Evolutionary conservation across 31 red algal genomes (phyloP), one percentile per base, ranked within the genome.

Genomic region (Asparagopsis taxiformis): DNA sequence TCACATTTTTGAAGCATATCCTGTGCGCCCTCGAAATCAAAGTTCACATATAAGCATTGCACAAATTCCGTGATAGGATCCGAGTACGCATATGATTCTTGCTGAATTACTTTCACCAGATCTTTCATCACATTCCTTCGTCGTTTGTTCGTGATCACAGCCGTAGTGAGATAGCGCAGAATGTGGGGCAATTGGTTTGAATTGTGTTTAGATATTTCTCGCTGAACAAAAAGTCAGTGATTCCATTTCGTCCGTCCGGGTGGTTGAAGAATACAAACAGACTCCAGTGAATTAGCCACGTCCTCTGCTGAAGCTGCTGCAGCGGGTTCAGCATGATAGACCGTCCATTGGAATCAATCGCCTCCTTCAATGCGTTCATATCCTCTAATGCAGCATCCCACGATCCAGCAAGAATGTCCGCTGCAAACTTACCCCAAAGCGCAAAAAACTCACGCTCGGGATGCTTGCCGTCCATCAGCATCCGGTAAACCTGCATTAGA

Each of bases 161-260:
- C 90, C 38, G 72, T 89, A 16, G 85, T 90, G 15, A 98, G 69
- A 63, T 98, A 98, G 22, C 95, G 84, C 26, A 93, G 74, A 21
- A 98, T 83, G 71, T 98, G 95, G 95, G 90, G 49, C 90, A 93
- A 43, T 98, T 98, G 44, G 95, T 98, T 75, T 98, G 90, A 69
- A 98, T 98, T n/a, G 90, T 84, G 35, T 93, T 85, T 10, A 98
- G 60, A 72, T 94, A 98, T 37, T 88, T 89, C 13, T 98, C 87
- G 49, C 73, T 76, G 51, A 98, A 94, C 28, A 98, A 54, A 32
- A 94, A 51, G 51, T 98, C 95, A 33, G 89, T 90, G 26, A 98
- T 88, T 0, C 52, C 75, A 74, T 92, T 94, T 29, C 68, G 70
- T 17, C 90, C 90, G 53, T 85, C 77, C 31, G 77, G 71, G 44